Conservation (phyloP, 192 early-diverging fungal species). For the Coemansia sp. region DNA sequence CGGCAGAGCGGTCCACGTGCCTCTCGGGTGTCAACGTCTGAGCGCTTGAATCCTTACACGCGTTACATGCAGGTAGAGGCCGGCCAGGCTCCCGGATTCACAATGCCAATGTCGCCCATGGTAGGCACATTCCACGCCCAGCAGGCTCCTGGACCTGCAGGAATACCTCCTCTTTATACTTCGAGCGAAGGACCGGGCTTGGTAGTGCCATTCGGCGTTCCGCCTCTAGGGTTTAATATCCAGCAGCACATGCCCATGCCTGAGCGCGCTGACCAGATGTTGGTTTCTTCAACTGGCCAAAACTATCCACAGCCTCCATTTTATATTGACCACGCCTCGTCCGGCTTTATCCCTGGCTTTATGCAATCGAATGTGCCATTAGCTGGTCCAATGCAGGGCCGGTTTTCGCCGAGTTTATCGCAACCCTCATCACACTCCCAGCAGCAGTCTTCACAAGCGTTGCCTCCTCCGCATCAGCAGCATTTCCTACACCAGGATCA, state of each 20-base stretch:
- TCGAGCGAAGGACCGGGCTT: conserved; percentile 16
- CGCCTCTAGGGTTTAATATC: conserved; percentile 25
- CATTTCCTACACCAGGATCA: conserved; percentile 14
- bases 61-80: conserved; percentile 15
- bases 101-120: conserved; percentile 19
- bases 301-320: conserved; percentile 24
- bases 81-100: conserved; percentile 19
- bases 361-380: conserved; percentile 19
- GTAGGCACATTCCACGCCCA: conserved; percentile 18
- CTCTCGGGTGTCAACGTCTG: conserved; percentile 26
- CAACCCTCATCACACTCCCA: conserved; percentile 6
- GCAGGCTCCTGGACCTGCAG: conserved; percentile 8
- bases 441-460: conserved; percentile 5
- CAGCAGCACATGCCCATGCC: conserved; percentile 12
- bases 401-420: conserved; percentile 13
- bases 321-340: conserved; percentile 27
- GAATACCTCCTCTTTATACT: conserved; percentile 15
- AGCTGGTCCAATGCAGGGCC: conserved; percentile 16
- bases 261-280: conserved; percentile 21
- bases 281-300: conserved; percentile 13
- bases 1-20: conserved; percentile 25
- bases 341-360: conserved; percentile 18
- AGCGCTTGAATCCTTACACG: conserved; percentile 41
- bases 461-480: neutral
- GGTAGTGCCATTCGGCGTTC: conserved; percentile 33